phyloP scores from a whole-genome alignment of 208 protist genomes.

The Trichomonas gallinae region DNA sequence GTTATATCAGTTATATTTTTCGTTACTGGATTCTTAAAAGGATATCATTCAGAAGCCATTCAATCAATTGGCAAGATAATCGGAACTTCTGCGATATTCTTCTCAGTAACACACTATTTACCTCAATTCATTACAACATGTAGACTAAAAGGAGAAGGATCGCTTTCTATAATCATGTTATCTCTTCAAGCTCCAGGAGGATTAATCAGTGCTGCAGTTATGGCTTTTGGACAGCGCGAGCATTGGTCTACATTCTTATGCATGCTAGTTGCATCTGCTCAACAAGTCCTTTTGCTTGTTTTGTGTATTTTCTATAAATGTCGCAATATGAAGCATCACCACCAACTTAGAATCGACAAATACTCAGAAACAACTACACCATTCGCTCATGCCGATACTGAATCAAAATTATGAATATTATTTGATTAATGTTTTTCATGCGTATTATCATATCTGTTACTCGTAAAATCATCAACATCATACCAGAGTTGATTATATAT shows the following conservation, averaged over 20 bases:
- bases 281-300: neutral
- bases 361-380: neutral
- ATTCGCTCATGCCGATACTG: no score
- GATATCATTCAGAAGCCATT: neutral
- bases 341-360: neutral
- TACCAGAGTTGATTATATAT: no score
- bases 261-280: neutral
- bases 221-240: neutral
- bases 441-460: no score
- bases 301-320: neutral
- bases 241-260: neutral
- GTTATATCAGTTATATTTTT: neutral
- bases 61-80: neutral
- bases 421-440: no score
- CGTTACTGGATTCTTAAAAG: neutral
- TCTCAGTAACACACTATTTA: neutral
- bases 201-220: neutral
- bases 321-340: neutral
- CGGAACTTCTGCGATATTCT: neutral
- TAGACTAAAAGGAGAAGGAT: neutral
- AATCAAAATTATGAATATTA: no score
- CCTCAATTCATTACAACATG: neutral
- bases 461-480: no score
- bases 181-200: neutral
- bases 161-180: neutral